These are phyloP conservation scores for Noccaea caerulescens DNA, from an alignment of 345 rosid species.

Conservation along the genomic window DNA sequence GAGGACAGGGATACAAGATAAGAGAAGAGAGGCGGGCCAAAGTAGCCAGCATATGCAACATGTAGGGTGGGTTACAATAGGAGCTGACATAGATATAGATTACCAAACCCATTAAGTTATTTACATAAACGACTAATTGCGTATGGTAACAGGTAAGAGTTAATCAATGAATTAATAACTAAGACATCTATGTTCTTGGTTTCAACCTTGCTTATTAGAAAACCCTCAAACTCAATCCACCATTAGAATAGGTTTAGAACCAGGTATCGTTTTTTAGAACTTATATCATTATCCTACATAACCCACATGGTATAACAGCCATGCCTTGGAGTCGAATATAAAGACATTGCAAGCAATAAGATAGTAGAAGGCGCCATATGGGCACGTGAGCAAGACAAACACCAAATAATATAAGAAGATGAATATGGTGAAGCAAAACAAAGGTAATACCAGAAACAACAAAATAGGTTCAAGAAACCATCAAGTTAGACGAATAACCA, in stretches of 20 bases:
- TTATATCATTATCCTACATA: neutral
- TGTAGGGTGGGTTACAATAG: neutral
- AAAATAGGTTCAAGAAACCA: neutral
- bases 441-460: neutral
- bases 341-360: neutral
- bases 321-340: neutral
- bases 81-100: neutral
- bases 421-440: neutral
- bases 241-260: constrained; percentile 10
- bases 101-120: neutral
- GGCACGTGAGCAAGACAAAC: neutral
- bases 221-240: neutral
- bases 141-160: constrained; percentile 11
- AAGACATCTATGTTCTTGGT: constrained; percentile 15
- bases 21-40: no score
- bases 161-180: neutral
- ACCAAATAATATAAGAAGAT: neutral
- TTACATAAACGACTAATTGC: no score
- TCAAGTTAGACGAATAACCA: neutral
- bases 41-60: neutral
- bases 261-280: neutral
- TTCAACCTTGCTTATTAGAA: constrained; percentile 4
- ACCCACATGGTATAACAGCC: neutral
- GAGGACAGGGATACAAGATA: no score
- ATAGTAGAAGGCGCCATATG: neutral